Conservation (phyloP, 148 eudicot species). For the Mesembryanthemum crystallinum region DNA sequence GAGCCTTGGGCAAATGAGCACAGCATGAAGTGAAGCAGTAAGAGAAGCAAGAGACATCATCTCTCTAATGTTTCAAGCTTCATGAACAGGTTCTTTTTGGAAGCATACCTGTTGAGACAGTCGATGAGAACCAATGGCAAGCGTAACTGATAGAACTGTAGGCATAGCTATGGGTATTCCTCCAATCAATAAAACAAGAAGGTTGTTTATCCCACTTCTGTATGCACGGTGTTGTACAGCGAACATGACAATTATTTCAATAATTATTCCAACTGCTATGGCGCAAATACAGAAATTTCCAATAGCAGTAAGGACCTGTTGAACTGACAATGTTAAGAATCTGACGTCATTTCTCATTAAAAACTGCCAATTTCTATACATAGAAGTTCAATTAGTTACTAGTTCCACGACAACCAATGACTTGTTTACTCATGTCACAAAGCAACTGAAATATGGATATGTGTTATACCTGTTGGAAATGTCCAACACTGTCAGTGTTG, state of each 20-base stretch:
- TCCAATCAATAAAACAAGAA: constrained; percentile 75
- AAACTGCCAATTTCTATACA: neutral
- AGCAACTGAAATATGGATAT: neutral
- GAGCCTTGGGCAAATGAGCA: neutral
- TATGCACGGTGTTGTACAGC: constrained; percentile 57
- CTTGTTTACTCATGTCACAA: neutral
- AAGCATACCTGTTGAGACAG: constrained; percentile 65
- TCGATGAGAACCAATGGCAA: constrained; percentile 77
- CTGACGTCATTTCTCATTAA: neutral
- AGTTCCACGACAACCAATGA: neutral
- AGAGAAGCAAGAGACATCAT: neutral
- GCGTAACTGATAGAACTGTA: constrained; percentile 75
- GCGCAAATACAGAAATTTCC: constrained; percentile 84
- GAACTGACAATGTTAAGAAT: constrained; percentile 5
- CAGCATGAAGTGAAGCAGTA: neutral
- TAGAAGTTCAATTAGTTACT: constrained; percentile 1
- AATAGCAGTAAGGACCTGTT: constrained; percentile 72
- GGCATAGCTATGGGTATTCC: constrained; percentile 92
- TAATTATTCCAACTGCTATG: constrained; percentile 63
- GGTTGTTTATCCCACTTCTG: constrained; percentile 69
- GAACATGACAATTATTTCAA: constrained; percentile 74
- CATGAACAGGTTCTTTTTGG: neutral
- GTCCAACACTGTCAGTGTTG: constrained; percentile 62
- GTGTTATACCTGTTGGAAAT: constrained; percentile 57
- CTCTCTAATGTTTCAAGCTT: neutral